Percentiles rank a stretch among this genome's conserved stretches.
These are phyloP conservation scores for Biscogniauxia marginata DNA, from an alignment of 2,329 filamentous ascomycete species.

Conservation along the genomic window DNA sequence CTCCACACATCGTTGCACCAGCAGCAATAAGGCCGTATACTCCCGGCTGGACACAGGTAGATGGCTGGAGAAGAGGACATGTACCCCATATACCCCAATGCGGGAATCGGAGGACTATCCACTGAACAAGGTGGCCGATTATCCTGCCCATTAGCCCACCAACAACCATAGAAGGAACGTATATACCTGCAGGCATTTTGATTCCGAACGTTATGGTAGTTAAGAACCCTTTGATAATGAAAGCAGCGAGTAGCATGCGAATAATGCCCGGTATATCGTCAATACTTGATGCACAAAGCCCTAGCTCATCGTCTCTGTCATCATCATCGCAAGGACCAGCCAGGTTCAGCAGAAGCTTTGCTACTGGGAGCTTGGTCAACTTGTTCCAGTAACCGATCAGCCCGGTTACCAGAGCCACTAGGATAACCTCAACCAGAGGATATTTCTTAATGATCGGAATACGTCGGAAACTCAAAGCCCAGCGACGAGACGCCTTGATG, in stretches of 20 bases:
- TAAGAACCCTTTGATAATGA: constrained; percentile 84
- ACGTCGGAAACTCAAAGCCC: constrained; percentile 86
- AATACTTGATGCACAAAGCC: constrained; percentile 70
- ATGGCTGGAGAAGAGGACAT: constrained; percentile 68
- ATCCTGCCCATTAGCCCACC: constrained; percentile 88
- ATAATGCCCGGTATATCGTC: constrained; percentile 81
- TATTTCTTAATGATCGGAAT: constrained; percentile 76
- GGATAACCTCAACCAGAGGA: constrained; percentile 81
- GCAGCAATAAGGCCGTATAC: constrained; percentile 94
- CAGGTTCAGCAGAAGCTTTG: constrained; percentile 85
- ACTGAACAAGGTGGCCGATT: constrained; percentile 82
- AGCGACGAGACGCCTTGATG: constrained; percentile 90
- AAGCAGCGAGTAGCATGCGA: constrained; percentile 68
- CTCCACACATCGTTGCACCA: constrained; percentile 96
- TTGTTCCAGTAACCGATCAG: constrained; percentile 90
- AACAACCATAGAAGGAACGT: constrained; percentile 98
- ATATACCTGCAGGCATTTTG: constrained; percentile 95
- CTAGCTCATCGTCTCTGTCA: constrained; percentile 60
- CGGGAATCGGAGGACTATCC: constrained; percentile 72
- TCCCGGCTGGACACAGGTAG: constrained; percentile 90
- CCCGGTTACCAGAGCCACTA: constrained; percentile 84
- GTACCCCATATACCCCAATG: constrained; percentile 69
- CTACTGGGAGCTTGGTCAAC: constrained; percentile 84
- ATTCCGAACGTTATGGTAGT: constrained; percentile 93
- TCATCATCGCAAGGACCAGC: constrained; percentile 81